A percentile compares a stretch with the other conserved stretches of the same genome.
Conservation (phyloP, 2,329 filamentous ascomycete species). For the Calonectria multiphialidica region DNA sequence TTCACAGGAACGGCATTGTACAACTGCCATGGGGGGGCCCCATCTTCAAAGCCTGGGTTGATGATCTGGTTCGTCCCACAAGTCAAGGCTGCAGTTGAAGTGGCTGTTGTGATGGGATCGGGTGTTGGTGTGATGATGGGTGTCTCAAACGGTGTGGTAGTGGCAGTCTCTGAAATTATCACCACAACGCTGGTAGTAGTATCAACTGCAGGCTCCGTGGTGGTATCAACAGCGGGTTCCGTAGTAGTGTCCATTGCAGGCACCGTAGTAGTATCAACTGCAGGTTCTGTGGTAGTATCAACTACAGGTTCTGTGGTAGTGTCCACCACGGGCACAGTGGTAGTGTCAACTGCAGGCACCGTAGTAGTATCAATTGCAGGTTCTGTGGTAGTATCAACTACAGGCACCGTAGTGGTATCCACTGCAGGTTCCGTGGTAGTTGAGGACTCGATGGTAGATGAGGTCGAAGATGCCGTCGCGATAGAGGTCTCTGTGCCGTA, state of each 20-base stretch:
- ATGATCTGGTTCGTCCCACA: background rate
- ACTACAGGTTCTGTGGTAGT: no score
- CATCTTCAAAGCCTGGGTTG: background rate
- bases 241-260: no score
- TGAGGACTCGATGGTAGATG: background rate
- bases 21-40: background rate
- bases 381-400: background rate
- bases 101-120: background rate
- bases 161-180: background rate
- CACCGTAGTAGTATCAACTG: background rate
- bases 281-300: background rate
- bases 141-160: background rate
- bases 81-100: background rate
- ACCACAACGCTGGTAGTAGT: no score
- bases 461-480: background rate
- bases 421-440: background rate
- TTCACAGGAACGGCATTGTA: background rate
- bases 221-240: no score
- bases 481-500: background rate
- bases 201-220: no score
- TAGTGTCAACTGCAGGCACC: no score
- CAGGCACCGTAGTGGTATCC: background rate
- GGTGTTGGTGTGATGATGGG: no score
- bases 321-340: no score
- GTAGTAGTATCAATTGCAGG: background rate